phyloP scores from a whole-genome alignment of 1,284 basidiomycete genomes.

The Marasmius fiardii region DNA sequence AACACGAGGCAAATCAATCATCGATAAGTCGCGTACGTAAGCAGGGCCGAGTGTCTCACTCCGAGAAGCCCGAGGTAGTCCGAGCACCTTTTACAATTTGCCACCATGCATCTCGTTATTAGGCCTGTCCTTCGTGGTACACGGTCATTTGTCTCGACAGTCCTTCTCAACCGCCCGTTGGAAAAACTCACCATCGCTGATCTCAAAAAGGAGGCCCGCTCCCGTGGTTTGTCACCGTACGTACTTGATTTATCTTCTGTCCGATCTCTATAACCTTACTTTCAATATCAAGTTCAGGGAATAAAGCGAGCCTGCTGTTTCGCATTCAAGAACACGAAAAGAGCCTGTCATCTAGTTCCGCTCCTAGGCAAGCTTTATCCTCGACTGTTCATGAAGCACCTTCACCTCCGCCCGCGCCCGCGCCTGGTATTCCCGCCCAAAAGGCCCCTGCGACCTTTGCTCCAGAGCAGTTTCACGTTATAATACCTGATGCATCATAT shows the following conservation, averaged over 20 bases:
- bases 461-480: constrained; percentile 37
- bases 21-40: not conserved
- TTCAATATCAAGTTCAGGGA: constrained; percentile 45
- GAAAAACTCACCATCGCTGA: constrained; percentile 58
- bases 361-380: constrained; percentile 16
- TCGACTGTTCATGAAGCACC: constrained; percentile 21
- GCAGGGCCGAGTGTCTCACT: not conserved
- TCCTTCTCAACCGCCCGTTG: constrained; percentile 63
- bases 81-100: no score
- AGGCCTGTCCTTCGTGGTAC: constrained; percentile 9
- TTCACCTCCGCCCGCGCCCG: no score
- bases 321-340: constrained; percentile 53
- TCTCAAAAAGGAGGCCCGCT: constrained; percentile 63
- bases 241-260: constrained; percentile 27
- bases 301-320: constrained; percentile 52
- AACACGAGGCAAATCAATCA: constrained; percentile 43
- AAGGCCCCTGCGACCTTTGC: constrained; percentile 13
- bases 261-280: not conserved
- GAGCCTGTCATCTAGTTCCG: constrained; percentile 30
- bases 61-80: not conserved
- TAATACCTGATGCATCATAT: constrained; percentile 52
- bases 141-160: constrained; percentile 58
- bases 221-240: constrained; percentile 62
- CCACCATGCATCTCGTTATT: constrained; percentile 20
- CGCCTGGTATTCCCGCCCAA: constrained; percentile 36